These are phyloP conservation scores for Arctium lappa DNA, from an alignment of 129 eudicot species.

Conservation along the genomic window DNA sequence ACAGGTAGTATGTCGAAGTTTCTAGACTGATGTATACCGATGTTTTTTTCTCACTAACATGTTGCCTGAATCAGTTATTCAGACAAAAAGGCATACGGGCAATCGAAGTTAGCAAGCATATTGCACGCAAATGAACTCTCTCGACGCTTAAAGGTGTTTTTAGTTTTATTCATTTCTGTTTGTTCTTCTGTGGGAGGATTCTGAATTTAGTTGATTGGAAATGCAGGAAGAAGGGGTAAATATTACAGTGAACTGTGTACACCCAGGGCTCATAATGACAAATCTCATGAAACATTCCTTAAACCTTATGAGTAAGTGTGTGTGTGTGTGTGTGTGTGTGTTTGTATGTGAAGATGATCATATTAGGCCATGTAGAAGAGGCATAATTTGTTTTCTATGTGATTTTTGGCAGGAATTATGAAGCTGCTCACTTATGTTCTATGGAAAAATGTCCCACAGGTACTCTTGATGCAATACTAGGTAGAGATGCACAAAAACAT, in stretches of 20 bases:
- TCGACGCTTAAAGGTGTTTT: conserved; percentile 56
- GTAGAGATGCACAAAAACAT: not conserved
- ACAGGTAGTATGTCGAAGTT: conserved; percentile 35
- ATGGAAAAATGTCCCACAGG: conserved; percentile 98
- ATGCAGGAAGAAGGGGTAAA: conserved; percentile 80
- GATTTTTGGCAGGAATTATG: conserved; percentile 46
- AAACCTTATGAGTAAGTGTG: conserved; percentile 57
- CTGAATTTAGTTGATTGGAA: not conserved
- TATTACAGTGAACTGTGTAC: conserved; percentile 80
- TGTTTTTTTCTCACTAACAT: not conserved
- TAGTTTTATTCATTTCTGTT: not conserved
- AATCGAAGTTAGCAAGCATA: conserved; percentile 78
- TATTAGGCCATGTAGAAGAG: not conserved
- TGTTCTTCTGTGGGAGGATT: not conserved
- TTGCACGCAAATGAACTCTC: conserved; percentile 96
- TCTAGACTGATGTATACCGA: not conserved
- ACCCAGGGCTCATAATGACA: conserved; percentile 93
- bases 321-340: not conserved
- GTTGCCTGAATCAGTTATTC: conserved; percentile 51
- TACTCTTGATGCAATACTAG: conserved; percentile 7
- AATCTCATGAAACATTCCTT: conserved; percentile 64
- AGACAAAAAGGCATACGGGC: conserved; percentile 87
- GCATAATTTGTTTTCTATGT: not conserved
- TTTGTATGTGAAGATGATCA: not conserved
- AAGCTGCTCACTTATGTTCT: conserved; percentile 49